Evolutionary conservation across 78 protist genomes (phyloP), one percentile per base, ranked within the genome.

Genomic region (Pelomyxa schiedti): DNA sequence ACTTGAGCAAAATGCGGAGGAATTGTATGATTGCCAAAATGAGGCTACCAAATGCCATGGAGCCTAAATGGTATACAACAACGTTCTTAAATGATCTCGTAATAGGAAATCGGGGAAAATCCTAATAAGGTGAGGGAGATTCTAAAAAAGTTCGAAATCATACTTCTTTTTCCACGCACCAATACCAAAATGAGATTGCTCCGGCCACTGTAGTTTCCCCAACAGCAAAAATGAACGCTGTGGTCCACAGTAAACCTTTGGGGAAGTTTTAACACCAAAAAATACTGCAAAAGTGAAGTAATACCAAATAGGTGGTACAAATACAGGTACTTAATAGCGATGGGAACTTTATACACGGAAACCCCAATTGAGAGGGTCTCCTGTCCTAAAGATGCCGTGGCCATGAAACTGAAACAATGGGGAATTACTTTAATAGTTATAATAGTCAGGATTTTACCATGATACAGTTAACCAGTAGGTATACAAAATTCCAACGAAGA

Each of bases 261-360:
- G n/a, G n/a, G n/a, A n/a, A n/a, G n/a, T n/a, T n/a, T n/a, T n/a
- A n/a, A n/a, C n/a, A n/a, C n/a, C n/a, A n/a, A n/a, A n/a, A n/a
- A n/a, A n/a, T n/a, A n/a, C n/a, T n/a, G n/a, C n/a, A n/a, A n/a
- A n/a, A n/a, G n/a, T n/a, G n/a, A n/a, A n/a, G n/a, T n/a, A n/a
- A n/a, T n/a, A n/a, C 95, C 95, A 53, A 91, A 86, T 41, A 91
- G 65, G 70, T 91, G 90, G n/a, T n/a, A n/a, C n/a, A n/a, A n/a
- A n/a, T n/a, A n/a, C n/a, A n/a, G n/a, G n/a, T n/a, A n/a, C n/a
- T n/a, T n/a, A n/a, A n/a, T n/a, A n/a, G n/a, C n/a, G n/a, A n/a
- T n/a, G n/a, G n/a, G n/a, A n/a, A n/a, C n/a, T n/a, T n/a, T n/a
- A n/a, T n/a, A n/a, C n/a, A n/a, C n/a, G n/a, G n/a, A n/a, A n/a